Evolutionary conservation across 345 rosid genomes (phyloP).

Genomic region (Moricandia moricandioides): DNA sequence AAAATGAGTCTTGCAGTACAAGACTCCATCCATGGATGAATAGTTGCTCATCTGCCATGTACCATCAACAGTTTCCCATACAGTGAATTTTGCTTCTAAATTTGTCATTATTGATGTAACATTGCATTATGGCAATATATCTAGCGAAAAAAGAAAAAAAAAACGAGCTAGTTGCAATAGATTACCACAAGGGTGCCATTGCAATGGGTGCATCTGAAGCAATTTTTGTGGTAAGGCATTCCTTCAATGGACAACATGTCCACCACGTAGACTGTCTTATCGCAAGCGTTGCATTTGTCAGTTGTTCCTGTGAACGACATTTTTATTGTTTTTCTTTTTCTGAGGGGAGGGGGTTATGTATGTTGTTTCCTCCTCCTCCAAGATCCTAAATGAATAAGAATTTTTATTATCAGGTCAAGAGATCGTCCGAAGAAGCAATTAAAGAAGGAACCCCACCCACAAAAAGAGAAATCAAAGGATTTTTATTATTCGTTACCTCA

Average conservation of each 20-base stretch:
- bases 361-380: constrained; percentile 21
- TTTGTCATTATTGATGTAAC: neutral
- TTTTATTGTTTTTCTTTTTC: neutral
- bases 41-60: constrained; percentile 85
- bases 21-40: constrained; percentile 97
- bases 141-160: neutral
- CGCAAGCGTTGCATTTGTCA: constrained; percentile 91
- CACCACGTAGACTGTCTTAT: constrained; percentile 82
- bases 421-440: constrained; percentile 30
- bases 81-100: neutral
- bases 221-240: constrained; percentile 75
- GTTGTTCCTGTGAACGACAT: constrained; percentile 89
- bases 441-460: constrained; percentile 9
- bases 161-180: neutral
- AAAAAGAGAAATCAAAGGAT: neutral
- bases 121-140: neutral
- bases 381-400: constrained; percentile 14
- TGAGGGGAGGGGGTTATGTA: neutral
- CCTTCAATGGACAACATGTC: constrained; percentile 88
- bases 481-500: constrained; percentile 28
- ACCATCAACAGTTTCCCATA: constrained; percentile 4
- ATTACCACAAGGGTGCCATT: constrained; percentile 75
- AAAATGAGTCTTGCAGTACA: constrained; percentile 94
- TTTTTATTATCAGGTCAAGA: neutral
- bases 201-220: constrained; percentile 96